A percentile compares a stretch with the other conserved stretches of the same genome.
These are phyloP conservation scores for Lentinula detonsa DNA, from an alignment of 768 basidiomycete species.

Conservation along the genomic window DNA sequence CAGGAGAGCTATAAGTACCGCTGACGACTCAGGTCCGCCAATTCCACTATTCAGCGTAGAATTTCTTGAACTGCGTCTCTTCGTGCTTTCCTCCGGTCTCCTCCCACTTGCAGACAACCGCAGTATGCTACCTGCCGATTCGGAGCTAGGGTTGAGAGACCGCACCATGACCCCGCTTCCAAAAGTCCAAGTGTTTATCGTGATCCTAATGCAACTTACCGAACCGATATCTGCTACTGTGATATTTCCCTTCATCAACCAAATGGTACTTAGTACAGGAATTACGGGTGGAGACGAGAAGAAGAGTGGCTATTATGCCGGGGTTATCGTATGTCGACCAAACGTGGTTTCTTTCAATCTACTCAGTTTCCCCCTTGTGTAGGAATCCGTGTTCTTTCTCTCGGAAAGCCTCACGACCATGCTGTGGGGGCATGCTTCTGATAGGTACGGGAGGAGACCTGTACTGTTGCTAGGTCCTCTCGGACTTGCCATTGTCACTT, in stretches of 20 bases:
- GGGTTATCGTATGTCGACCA: slow-evolving; percentile 26
- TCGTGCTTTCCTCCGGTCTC: too few relatives aligned
- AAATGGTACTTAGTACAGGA: slow-evolving; percentile 28
- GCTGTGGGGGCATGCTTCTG: slow-evolving; percentile 5
- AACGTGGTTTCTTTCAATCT: background rate
- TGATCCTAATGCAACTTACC: slow-evolving; percentile 24
- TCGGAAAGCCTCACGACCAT: slow-evolving; percentile 12
- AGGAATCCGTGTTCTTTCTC: slow-evolving; percentile 24
- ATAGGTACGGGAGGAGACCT: slow-evolving; percentile 9
- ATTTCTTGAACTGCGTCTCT: background rate
- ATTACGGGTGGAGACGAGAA: slow-evolving; percentile 30
- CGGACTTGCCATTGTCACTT: slow-evolving; percentile 5
- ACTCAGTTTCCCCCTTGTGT: background rate
- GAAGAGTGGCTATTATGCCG: slow-evolving; percentile 35
- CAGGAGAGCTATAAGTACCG: background rate
- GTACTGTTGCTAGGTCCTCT: slow-evolving; percentile 7
- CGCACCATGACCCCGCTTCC: slow-evolving; percentile 21
- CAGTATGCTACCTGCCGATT: background rate
- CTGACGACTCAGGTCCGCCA: background rate
- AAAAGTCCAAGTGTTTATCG: slow-evolving; percentile 23
- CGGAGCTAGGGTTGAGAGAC: background rate
- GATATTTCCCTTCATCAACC: slow-evolving; percentile 33
- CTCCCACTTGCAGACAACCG: background rate
- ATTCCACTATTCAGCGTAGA: background rate
- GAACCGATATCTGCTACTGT: slow-evolving; percentile 32